Evolutionary conservation across 495 filamentous ascomycete genomes (phyloP), one percentile per base, ranked within the genome.

Genomic region (Tuber borchii): DNA sequence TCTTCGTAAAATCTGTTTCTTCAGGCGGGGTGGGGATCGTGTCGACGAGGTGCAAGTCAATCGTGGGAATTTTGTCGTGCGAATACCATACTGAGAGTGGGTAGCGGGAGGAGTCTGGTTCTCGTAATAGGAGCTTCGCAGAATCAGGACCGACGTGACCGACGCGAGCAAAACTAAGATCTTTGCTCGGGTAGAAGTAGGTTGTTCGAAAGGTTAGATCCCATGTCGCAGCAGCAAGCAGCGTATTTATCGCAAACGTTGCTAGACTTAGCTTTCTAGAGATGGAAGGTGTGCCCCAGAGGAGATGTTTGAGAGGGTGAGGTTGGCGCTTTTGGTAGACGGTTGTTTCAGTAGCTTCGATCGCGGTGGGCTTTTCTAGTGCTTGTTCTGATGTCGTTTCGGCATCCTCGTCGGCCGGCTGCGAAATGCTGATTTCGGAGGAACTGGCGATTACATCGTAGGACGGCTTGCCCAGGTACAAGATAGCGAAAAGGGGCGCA

Each of bases 121-220:
- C 95, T 48, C 95, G 88, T 45, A 97, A 87, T 51, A 99, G 85
- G 51, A 99, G 83, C 74, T 89, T 93, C 22, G 95, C 95, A 26
- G 89, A 91, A 5, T 86, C 90, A 4, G 92, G 88, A 2, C 94
- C 95, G 39, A 97, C 90, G 83, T 94, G 93, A 20, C 95, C 95
- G 44, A 97, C 85, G 20, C 95, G 87, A 26, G 90, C 90, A 81
- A 99, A 96, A 0, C 93, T 90, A 17, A 95, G 87, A 77, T 96
- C 90, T n/a, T 91, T 83, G 37, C 85, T 90, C 0, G 90, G 88
- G 83, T 97, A 86, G 56, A 91, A 86, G 61, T 90, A 84, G 16
- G 87, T 86, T 8, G 90, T 92, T 20, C 91, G 88, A 78, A 91
- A 91, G 16, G 94, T 86, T 61, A 93, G 86, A 82, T 99, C 95